Conservation (phyloP, 2,329 filamentous ascomycete species). For the Scleromitrula shiraiana region DNA sequence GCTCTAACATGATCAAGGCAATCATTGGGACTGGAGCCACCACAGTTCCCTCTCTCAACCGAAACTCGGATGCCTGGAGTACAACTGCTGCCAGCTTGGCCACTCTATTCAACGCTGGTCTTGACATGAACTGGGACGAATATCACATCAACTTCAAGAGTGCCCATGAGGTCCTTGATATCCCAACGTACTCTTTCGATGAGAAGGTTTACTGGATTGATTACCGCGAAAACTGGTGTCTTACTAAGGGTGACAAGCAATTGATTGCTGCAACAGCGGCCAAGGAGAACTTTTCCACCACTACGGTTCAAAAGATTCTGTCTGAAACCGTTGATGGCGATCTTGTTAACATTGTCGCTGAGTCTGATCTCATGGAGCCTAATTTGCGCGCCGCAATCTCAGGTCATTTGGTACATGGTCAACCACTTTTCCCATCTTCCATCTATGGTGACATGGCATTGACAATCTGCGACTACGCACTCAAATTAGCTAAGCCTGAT, state of each 20-base stretch:
- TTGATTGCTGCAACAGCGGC: slow-evolving; percentile 43
- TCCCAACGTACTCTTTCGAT: slow-evolving; percentile 61
- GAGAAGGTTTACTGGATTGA: slow-evolving; percentile 58
- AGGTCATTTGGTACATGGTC: slow-evolving; percentile 51
- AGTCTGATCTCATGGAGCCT: slow-evolving; percentile 43
- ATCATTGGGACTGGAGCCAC: slow-evolving; percentile 42
- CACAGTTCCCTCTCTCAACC: slow-evolving; percentile 53
- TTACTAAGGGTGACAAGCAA: slow-evolving; percentile 56
- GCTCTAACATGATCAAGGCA: slow-evolving; percentile 51
- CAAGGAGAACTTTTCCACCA: slow-evolving; percentile 39
- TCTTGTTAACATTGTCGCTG: slow-evolving; percentile 42
- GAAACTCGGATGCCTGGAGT: slow-evolving; percentile 55
- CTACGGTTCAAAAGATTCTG: slow-evolving; percentile 33
- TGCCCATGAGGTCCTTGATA: slow-evolving; percentile 48
- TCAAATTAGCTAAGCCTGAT: slow-evolving; percentile 31
- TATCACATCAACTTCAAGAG: slow-evolving; percentile 53
- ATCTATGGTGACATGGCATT: slow-evolving; percentile 54
- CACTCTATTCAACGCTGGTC: slow-evolving; percentile 51
- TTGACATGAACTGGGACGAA: slow-evolving; percentile 61
- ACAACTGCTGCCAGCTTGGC: slow-evolving; percentile 50
- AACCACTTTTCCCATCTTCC: slow-evolving; percentile 39
- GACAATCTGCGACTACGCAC: slow-evolving; percentile 48
- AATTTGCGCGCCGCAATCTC: slow-evolving; percentile 33
- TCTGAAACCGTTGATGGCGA: slow-evolving; percentile 43
- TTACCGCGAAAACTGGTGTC: slow-evolving; percentile 57